Evolutionary conservation across 176 grass and related monocot species (phyloP).

Genomic region (Puya raimondii): DNA sequence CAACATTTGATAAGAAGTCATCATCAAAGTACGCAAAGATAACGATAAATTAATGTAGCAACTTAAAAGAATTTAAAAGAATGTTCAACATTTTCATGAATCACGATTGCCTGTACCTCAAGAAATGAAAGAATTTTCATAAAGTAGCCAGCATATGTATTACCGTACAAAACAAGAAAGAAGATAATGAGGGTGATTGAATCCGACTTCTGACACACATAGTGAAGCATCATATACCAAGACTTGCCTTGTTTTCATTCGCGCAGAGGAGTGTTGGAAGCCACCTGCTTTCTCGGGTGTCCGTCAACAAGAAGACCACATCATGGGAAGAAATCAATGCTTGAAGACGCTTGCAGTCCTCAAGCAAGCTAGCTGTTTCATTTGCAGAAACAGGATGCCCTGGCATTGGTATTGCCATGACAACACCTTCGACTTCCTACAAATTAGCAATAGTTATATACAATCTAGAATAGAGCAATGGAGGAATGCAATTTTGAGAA

Average conservation of each 20-base stretch:
- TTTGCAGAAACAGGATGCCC: constrained; percentile 68
- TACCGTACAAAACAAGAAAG: no score
- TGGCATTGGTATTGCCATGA: constrained; percentile 87
- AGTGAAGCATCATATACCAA: neutral
- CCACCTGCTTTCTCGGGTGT: constrained; percentile 97
- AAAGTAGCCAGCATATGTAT: no score
- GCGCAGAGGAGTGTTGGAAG: constrained; percentile 79
- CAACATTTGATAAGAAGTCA: no score
- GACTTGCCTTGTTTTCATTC: constrained; percentile 60
- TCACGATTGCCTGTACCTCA: no score
- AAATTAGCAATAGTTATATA: constrained; percentile 24
- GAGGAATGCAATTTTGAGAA: neutral
- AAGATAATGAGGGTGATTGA: no score
- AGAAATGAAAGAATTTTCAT: no score
- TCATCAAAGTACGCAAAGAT: no score
- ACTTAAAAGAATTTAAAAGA: no score
- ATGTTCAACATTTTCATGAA: no score
- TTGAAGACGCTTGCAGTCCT: constrained; percentile 49
- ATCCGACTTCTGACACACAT: neutral
- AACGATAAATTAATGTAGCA: no score
- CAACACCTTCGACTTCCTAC: constrained; percentile 72
- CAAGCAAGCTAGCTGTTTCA: constrained; percentile 45
- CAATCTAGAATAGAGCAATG: neutral
- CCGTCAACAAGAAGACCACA: constrained; percentile 77
- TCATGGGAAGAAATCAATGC: constrained; percentile 72